Percentiles rank a stretch among this genome's conserved stretches.
Conservation (phyloP, 2,329 filamentous ascomycete genomes). For the Diplodia scrobiculata region DNA sequence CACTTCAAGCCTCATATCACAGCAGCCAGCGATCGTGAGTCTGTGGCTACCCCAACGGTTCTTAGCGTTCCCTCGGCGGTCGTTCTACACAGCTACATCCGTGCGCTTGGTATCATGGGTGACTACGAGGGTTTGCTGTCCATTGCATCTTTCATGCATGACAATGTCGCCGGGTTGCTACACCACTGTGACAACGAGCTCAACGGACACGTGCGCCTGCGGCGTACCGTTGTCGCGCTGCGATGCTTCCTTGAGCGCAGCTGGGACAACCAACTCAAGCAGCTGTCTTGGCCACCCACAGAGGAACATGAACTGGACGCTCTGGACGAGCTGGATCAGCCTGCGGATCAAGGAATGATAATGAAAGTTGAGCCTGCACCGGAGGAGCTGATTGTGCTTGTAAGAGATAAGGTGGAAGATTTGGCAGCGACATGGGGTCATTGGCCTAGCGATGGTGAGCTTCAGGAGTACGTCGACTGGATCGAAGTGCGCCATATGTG, state of each 20-base stretch:
- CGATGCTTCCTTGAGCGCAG: slow-evolving; percentile 48
- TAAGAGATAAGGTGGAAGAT: slow-evolving; percentile 40
- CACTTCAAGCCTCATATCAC: slow-evolving; percentile 48
- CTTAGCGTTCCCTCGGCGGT: slow-evolving; percentile 52
- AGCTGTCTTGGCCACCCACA: neutral
- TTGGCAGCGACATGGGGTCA: slow-evolving; percentile 46
- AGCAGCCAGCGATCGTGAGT: slow-evolving; percentile 29
- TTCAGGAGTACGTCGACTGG: slow-evolving; percentile 38
- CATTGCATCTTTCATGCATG: slow-evolving; percentile 8
- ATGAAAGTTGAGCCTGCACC: slow-evolving; percentile 30
- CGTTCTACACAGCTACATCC: slow-evolving; percentile 62
- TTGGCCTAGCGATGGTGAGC: slow-evolving; percentile 50
- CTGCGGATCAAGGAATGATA: neutral
- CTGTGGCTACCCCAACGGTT: slow-evolving; percentile 37
- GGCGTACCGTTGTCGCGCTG: slow-evolving; percentile 45
- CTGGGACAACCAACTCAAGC: slow-evolving; percentile 30
- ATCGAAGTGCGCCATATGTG: neutral
- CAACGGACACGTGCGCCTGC: slow-evolving; percentile 52
- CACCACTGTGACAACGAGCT: slow-evolving; percentile 1
- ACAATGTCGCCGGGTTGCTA: neutral
- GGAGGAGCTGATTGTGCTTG: slow-evolving; percentile 39
- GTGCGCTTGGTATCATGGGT: slow-evolving; percentile 62
- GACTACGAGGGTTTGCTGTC: slow-evolving; percentile 64
- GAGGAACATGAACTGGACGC: neutral
- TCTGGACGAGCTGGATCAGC: neutral